These are phyloP conservation scores for Mariannaea elegans DNA, from an alignment of 2,329 filamentous ascomycete genomes.

Conservation along the genomic window DNA sequence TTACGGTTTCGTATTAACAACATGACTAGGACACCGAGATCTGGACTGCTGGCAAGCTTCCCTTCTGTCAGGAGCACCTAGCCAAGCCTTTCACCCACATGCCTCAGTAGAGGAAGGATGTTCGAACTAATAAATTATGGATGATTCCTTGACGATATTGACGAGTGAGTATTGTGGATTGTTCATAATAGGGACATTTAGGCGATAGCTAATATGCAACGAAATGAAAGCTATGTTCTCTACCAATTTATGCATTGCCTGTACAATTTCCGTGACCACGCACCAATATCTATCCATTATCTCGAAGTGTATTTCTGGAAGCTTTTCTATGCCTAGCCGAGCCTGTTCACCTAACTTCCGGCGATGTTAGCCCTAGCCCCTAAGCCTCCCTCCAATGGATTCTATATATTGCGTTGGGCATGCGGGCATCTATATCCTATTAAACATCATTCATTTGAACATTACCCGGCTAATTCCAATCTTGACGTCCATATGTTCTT, in stretches of 20 bases:
- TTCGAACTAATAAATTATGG: background rate
- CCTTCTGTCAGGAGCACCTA: slow-evolving; percentile 73
- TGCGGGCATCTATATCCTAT: no score
- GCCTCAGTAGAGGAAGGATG: slow-evolving; percentile 57
- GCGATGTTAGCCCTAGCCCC: no score
- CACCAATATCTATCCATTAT: no score
- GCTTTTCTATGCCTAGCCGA: background rate
- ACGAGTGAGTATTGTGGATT: slow-evolving; percentile 1
- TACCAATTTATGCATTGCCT: background rate
- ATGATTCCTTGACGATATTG: slow-evolving; percentile 2
- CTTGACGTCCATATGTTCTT: background rate
- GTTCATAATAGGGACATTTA: background rate
- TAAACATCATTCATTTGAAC: slow-evolving; percentile 14
- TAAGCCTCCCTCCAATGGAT: no score
- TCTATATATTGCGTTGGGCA: no score
- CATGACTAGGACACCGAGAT: slow-evolving; percentile 70
- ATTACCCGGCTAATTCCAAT: background rate
- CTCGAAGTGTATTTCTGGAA: no score
- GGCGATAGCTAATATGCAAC: background rate
- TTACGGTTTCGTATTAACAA: slow-evolving; percentile 19
- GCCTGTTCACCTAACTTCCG: background rate
- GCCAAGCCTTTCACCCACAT: slow-evolving; percentile 71
- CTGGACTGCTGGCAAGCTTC: slow-evolving; percentile 74
- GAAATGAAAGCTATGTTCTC: background rate
- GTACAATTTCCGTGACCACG: no score